A percentile compares a stretch with the other conserved stretches of the same genome.
phyloP scores from a whole-genome alignment of 169 alveolate species.

The Cryptosporidium sp. region DNA sequence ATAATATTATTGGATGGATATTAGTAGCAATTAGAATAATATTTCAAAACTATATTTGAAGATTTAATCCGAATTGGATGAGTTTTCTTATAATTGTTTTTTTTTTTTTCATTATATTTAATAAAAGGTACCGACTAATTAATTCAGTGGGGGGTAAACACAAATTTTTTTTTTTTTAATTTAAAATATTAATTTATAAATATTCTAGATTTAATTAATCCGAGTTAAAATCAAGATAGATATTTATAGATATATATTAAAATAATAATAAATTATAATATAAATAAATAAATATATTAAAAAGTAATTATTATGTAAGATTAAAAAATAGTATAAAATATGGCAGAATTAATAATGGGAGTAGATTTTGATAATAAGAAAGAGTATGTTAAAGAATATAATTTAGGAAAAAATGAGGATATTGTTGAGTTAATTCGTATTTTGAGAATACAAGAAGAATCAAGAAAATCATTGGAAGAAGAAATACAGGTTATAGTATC shows the following conservation, averaged over 20 bases:
- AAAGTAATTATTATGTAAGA: not conserved
- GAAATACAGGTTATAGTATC: conserved; percentile 16
- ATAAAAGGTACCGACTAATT: not conserved
- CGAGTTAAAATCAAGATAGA: not conserved
- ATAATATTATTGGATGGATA: no score
- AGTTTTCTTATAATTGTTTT: no score
- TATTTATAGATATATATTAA: no score
- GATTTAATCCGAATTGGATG: not conserved
- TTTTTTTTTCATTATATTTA: no score
- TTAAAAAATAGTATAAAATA: not conserved
- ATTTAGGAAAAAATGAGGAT: not conserved
- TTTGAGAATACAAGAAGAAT: conserved; percentile 1
- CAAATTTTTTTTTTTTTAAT: no score
- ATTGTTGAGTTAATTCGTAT: not conserved
- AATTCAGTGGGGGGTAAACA: not conserved
- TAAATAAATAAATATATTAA: not conserved
- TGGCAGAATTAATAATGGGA: not conserved
- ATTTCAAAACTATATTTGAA: not conserved
- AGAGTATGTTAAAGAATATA: not conserved
- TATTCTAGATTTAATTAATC: not conserved
- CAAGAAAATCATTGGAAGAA: conserved; percentile 34
- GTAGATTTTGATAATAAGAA: conserved; percentile 3
- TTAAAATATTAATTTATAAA: no score
- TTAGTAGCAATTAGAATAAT: no score
- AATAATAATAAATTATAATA: not conserved